Evolutionary conservation across 768 basidiomycete genomes (phyloP).

Genomic region (Hygrophorus pudorinus): DNA sequence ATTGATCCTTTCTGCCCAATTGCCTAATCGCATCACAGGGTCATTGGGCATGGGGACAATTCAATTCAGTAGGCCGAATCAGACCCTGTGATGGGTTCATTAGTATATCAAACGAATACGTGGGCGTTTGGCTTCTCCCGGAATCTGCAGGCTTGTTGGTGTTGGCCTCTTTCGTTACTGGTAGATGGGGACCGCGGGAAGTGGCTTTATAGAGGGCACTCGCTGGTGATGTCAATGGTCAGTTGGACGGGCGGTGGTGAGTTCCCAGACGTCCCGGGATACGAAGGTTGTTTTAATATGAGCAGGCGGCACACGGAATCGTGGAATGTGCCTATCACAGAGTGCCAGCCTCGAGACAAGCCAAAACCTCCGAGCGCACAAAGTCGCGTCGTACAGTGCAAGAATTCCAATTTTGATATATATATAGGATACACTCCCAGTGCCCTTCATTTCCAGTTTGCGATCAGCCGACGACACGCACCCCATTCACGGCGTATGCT

Average conservation of each 20-base stretch:
- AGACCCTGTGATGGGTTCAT: conserved; percentile 74
- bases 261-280: conserved; percentile 52
- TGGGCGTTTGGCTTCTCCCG: conserved; percentile 22
- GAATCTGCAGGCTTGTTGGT: conserved; percentile 5
- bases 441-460: too few relatives aligned
- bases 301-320: too few relatives aligned
- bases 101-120: conserved; percentile 79
- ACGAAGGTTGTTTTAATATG: conserved; percentile 84
- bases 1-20: neutral
- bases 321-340: too few relatives aligned
- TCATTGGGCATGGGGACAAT: conserved; percentile 88
- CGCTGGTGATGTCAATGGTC: conserved; percentile 57
- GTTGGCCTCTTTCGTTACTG: conserved; percentile 27
- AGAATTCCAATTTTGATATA: too few relatives aligned
- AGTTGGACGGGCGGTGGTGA: conserved; percentile 80
- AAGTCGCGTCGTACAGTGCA: too few relatives aligned
- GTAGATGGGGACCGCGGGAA: conserved; percentile 63
- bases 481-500: conserved; percentile 11
- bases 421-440: too few relatives aligned
- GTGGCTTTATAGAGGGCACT: conserved; percentile 86
- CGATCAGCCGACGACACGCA: neutral
- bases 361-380: too few relatives aligned
- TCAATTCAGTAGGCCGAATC: conserved; percentile 68
- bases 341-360: too few relatives aligned
- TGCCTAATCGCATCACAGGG: conserved; percentile 35